A percentile compares a stretch with the other conserved stretches of the same genome.
Conservation (phyloP, 164 flowering plant species). For the Vitis labrusca region DNA sequence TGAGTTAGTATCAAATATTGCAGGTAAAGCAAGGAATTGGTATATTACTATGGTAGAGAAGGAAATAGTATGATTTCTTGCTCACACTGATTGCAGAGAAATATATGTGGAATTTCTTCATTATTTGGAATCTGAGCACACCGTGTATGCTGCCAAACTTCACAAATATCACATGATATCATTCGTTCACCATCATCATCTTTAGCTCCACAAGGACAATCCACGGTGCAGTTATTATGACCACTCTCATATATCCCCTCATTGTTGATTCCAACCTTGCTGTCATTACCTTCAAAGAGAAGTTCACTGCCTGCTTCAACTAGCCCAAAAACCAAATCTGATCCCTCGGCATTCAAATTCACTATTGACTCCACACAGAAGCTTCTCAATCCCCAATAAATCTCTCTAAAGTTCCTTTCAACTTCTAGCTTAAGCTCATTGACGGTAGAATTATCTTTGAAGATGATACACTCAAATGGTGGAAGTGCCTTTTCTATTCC, state of each 20-base stretch:
- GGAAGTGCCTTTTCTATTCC: slow-evolving; percentile 22
- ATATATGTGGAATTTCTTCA: slow-evolving; percentile 65
- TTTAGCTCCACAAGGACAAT: slow-evolving; percentile 80
- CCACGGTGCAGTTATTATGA: slow-evolving; percentile 27
- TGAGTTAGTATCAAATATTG: too few species aligned
- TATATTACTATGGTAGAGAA: slow-evolving; percentile 36
- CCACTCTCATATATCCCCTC: slow-evolving; percentile 28
- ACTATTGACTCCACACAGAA: slow-evolving; percentile 37
- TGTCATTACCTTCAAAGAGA: slow-evolving; percentile 41
- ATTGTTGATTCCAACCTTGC: slow-evolving; percentile 3
- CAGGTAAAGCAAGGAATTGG: neutral
- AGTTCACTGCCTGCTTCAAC: slow-evolving; percentile 43
- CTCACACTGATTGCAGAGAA: slow-evolving; percentile 74
- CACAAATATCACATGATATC: slow-evolving; percentile 86
- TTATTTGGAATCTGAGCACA: slow-evolving; percentile 55
- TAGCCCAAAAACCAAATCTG: slow-evolving; percentile 37
- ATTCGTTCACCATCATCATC: slow-evolving; percentile 87
- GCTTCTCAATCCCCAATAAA: slow-evolving; percentile 59
- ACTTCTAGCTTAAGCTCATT: slow-evolving; percentile 61
- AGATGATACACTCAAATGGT: slow-evolving; percentile 54
- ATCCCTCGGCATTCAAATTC: slow-evolving; percentile 29
- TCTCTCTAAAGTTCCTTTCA: slow-evolving; percentile 59
- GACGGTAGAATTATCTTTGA: slow-evolving; percentile 50
- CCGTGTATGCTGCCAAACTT: slow-evolving; percentile 79
- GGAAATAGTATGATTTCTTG: slow-evolving; percentile 56